Conservation (phyloP, 108 stramenopile species). For the Cyclotella cryptica region DNA sequence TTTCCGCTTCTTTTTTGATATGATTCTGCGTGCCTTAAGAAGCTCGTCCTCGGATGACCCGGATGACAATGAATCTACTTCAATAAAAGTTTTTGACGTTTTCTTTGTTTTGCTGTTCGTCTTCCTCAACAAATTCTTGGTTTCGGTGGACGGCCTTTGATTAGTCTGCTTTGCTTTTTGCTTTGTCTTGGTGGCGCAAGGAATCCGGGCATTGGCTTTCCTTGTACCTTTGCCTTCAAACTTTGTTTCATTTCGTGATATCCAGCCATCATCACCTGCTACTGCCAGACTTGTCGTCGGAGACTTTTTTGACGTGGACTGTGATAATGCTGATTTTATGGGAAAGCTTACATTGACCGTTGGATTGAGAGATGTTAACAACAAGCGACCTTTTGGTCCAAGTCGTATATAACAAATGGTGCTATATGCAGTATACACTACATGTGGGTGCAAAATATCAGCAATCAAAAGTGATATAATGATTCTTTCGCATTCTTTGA, state of each 20-base stretch:
- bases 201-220: neutral
- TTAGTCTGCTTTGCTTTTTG: conserved; percentile 35
- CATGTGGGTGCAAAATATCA: conserved; percentile 55
- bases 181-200: conserved; percentile 3
- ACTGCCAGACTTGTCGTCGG: conserved; percentile 26
- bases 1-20: conserved; percentile 9
- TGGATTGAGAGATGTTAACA: conserved; percentile 42
- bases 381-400: conserved; percentile 27
- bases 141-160: neutral
- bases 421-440: conserved; percentile 61
- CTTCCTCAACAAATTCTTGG: conserved; percentile 1
- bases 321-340: conserved; percentile 12
- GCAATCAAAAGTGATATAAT: conserved; percentile 51
- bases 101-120: conserved; percentile 7
- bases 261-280: conserved; percentile 51
- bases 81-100: conserved; percentile 54
- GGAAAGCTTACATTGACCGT: conserved; percentile 42
- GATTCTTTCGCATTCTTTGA: conserved; percentile 37
- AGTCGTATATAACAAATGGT: conserved; percentile 39
- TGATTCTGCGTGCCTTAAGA: conserved; percentile 8
- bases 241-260: conserved; percentile 40
- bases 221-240: conserved; percentile 20
- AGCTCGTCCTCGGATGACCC: conserved; percentile 41
- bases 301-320: conserved; percentile 14
- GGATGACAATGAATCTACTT: conserved; percentile 57